phyloP scores from a whole-genome alignment of 1,284 basidiomycete genomes.

The Volvariella volvacea region DNA sequence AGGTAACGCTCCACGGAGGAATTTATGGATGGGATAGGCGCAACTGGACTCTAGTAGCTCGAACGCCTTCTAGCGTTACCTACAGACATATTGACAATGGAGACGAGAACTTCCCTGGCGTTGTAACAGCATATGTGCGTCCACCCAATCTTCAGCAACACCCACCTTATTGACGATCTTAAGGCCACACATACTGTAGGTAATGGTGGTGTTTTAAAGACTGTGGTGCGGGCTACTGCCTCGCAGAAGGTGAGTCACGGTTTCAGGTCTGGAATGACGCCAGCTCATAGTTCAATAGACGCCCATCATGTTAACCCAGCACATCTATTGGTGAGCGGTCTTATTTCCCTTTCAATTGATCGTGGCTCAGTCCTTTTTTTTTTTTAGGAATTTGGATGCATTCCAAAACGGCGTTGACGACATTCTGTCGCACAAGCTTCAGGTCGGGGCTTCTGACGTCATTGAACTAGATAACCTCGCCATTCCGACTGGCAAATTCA shows the following conservation, averaged over 20 bases:
- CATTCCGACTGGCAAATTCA: conserved; percentile 44
- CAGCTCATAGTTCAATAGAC: conserved; percentile 22
- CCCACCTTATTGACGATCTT: background rate
- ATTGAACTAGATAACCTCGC: conserved; percentile 38
- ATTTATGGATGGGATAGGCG: conserved; percentile 49
- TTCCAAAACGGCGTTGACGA: conserved; percentile 40
- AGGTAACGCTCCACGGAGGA: conserved; percentile 48
- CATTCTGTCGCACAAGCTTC: conserved; percentile 38
- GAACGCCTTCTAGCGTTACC: conserved; percentile 36
- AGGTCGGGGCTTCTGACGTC: conserved; percentile 33
- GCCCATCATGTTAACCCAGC: conserved; percentile 54
- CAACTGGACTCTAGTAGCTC: conserved; percentile 44
- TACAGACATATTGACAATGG: conserved; percentile 44
- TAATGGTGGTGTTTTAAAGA: conserved; percentile 38
- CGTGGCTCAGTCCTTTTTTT: background rate
- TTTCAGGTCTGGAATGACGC: background rate
- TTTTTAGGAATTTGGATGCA: conserved; percentile 45
- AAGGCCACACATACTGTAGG: conserved; percentile 45
- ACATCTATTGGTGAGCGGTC: conserved; percentile 42
- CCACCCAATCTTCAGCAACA: background rate
- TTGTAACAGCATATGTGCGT: conserved; percentile 37
- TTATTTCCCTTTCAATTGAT: background rate
- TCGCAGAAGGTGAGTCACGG: conserved; percentile 33
- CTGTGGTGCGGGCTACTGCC: conserved; percentile 37
- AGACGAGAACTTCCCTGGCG: conserved; percentile 51